Evolutionary conservation across 2,329 filamentous ascomycete species (phyloP).

Genomic region (Penicillium sp.): DNA sequence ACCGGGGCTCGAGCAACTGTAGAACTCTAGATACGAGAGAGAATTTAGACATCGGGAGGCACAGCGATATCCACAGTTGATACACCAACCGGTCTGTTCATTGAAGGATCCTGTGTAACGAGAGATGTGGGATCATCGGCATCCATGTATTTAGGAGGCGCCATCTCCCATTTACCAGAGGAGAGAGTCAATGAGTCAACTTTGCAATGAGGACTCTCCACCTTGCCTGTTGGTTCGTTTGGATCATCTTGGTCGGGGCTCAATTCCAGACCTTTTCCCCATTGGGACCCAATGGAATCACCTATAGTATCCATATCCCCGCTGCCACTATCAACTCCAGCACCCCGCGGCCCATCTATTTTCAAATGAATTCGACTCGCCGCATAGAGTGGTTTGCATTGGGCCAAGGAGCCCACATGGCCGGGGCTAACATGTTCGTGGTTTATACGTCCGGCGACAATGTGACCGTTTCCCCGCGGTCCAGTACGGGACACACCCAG

Average conservation of each 20-base stretch:
- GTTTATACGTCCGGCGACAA: slow-evolving; percentile 57
- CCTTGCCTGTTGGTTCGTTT: neutral
- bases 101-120: neutral
- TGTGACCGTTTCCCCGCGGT: slow-evolving; percentile 59
- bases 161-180: neutral
- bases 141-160: neutral
- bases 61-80: neutral
- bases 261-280: slow-evolving; percentile 16
- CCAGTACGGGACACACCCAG: slow-evolving; percentile 48
- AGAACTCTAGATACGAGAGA: neutral
- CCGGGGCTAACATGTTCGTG: slow-evolving; percentile 59
- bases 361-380: slow-evolving; percentile 57
- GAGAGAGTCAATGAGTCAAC: neutral
- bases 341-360: slow-evolving; percentile 56
- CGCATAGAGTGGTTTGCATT: slow-evolving; percentile 56
- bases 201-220: neutral
- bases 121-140: neutral
- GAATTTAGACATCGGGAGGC: neutral
- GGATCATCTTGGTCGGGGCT: slow-evolving; percentile 9
- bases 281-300: slow-evolving; percentile 10
- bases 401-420: slow-evolving; percentile 57
- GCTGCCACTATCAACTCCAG: slow-evolving; percentile 51
- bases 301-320: slow-evolving; percentile 57
- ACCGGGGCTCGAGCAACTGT: neutral
- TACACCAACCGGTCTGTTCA: neutral